These are phyloP conservation scores for Arabidopsis lyrata DNA, from an alignment of 441 rosid genomes.

Conservation along the genomic window DNA sequence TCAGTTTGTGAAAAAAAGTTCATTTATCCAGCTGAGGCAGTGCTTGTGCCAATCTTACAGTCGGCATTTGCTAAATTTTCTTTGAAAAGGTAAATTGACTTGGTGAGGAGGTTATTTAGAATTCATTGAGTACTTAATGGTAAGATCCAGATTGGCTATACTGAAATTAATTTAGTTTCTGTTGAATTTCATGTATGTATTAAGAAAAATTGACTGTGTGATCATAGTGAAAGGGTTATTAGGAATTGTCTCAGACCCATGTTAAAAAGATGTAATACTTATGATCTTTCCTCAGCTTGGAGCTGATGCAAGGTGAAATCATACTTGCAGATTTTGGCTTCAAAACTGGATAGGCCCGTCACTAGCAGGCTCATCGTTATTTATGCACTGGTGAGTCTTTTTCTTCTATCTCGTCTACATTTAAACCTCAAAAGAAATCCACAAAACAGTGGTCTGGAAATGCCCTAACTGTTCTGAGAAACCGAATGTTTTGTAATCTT, in stretches of 20 bases:
- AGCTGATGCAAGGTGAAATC: slow-evolving; percentile 43
- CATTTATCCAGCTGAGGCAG: slow-evolving; percentile 93
- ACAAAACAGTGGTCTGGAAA: slow-evolving; percentile 7
- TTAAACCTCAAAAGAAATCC: slow-evolving; percentile 24
- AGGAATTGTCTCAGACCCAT: slow-evolving; percentile 26
- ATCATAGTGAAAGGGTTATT: slow-evolving; percentile 25
- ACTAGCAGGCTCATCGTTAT: slow-evolving; percentile 83
- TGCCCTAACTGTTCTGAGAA: slow-evolving; percentile 24
- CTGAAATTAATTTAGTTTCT: slow-evolving; percentile 18
- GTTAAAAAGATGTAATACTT: slow-evolving; percentile 37
- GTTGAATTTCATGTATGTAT: slow-evolving; percentile 26
- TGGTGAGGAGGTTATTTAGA: slow-evolving; percentile 32
- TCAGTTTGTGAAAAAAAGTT: slow-evolving; percentile 70
- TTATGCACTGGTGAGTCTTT: slow-evolving; percentile 90
- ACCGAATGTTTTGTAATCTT: not conserved
- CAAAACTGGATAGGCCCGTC: slow-evolving; percentile 99
- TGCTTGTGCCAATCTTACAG: slow-evolving; percentile 91
- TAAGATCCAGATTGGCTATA: slow-evolving; percentile 31
- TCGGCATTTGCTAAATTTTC: slow-evolving; percentile 91
- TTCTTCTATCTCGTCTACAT: slow-evolving; percentile 31
- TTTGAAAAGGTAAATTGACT: slow-evolving; percentile 71
- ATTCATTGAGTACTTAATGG: slow-evolving; percentile 30
- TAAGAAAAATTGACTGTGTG: slow-evolving; percentile 25
- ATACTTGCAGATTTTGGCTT: slow-evolving; percentile 93
- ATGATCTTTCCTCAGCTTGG: slow-evolving; percentile 37